Percentiles rank a stretch among this genome's conserved stretches.
phyloP scores from a whole-genome alignment of 2,329 filamentous ascomycete genomes.

The Fusarium sp. region DNA sequence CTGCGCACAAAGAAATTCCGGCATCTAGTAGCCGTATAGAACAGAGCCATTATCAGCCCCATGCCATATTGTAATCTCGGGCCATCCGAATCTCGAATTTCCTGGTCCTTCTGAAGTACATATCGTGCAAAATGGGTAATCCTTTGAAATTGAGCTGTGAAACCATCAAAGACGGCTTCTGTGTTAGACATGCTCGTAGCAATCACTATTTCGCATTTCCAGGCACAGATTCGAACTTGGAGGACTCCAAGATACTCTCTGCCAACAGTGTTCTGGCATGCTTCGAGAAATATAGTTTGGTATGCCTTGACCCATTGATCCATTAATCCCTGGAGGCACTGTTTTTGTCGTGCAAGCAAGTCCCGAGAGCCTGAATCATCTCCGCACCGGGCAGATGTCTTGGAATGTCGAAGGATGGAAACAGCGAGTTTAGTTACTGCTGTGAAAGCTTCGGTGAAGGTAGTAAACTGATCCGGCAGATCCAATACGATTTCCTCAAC shows the following conservation, averaged over 20 bases:
- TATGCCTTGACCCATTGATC: background rate
- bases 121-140: background rate
- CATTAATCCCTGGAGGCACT: background rate
- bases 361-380: fast-evolving
- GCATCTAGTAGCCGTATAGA: background rate
- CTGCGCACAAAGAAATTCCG: background rate
- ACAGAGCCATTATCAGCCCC: background rate
- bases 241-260: background rate
- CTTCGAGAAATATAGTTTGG: background rate
- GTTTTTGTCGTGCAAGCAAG: background rate
- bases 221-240: background rate
- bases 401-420: background rate
- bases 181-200: background rate
- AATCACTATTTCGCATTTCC: background rate
- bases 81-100: background rate
- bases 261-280: background rate
- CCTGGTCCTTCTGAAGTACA: background rate
- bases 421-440: background rate
- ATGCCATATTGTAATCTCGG: background rate
- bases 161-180: background rate
- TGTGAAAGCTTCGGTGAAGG: background rate
- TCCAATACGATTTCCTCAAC: fast-evolving
- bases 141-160: background rate
- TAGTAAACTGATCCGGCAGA: background rate
- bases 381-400: fast-evolving